Conservation (phyloP, 2,329 filamentous ascomycete species). For the Ceratocystis albifundus region DNA sequence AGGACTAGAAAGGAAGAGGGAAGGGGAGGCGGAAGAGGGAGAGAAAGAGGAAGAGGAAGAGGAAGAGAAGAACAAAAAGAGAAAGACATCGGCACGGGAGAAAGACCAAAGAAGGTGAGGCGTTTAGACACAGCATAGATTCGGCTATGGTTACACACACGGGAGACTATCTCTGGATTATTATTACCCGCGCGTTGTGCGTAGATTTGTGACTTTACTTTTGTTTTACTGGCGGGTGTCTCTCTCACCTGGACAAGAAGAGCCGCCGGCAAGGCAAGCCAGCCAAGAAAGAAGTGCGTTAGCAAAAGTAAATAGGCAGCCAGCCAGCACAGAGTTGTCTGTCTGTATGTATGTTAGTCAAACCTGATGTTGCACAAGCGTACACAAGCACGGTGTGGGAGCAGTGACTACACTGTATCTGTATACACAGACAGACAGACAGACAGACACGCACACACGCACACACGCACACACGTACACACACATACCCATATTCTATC, state of each 20-base stretch:
- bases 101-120: neutral
- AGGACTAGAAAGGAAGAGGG: neutral
- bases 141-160: constrained; percentile 7
- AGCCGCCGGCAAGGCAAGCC: no score
- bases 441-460: no score
- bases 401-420: neutral
- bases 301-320: no score
- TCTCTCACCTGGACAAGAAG: no score
- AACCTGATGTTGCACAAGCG: neutral
- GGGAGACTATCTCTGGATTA: neutral
- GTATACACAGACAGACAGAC: no score
- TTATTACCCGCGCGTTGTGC: neutral
- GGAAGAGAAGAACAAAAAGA: neutral
- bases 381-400: neutral
- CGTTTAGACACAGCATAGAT: constrained; percentile 5
- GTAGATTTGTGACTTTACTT: neutral
- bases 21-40: neutral
- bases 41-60: neutral
- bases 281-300: no score
- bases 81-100: neutral
- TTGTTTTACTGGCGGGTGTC: no score
- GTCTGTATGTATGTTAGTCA: neutral
- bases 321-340: neutral
- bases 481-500: neutral
- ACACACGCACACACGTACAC: no score